phyloP scores from a whole-genome alignment of 495 filamentous ascomycete genomes.

The Aspergillus sclerotioniger region DNA sequence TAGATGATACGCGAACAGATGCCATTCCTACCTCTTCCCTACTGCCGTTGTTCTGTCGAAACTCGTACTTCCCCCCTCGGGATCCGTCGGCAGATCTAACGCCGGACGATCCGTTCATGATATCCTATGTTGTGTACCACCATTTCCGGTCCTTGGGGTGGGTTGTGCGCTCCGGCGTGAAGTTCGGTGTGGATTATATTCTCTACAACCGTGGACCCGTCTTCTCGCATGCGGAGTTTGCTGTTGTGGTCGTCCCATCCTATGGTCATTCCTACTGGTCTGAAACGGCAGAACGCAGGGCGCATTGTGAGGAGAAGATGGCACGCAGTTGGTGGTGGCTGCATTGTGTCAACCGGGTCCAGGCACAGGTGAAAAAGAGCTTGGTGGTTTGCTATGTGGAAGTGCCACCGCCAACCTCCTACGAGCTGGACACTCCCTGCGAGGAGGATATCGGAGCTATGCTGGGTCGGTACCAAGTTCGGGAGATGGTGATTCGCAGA shows the following conservation, averaged over 20 bases:
- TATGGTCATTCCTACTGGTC: slow-evolving; percentile 77
- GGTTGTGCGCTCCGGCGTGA: slow-evolving; percentile 91
- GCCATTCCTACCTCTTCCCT: slow-evolving; percentile 44
- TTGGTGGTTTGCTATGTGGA: slow-evolving; percentile 88
- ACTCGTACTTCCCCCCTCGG: slow-evolving; percentile 67
- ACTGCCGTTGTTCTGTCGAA: slow-evolving; percentile 61
- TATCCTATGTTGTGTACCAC: slow-evolving; percentile 87
- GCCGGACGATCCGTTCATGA: slow-evolving; percentile 79
- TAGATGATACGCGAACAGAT: slow-evolving; percentile 50
- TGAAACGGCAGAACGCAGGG: slow-evolving; percentile 46
- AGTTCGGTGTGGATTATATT: slow-evolving; percentile 91
- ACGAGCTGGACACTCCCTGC: slow-evolving; percentile 1
- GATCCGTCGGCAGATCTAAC: slow-evolving; percentile 33
- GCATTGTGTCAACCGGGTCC: slow-evolving; percentile 88
- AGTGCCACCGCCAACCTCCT: slow-evolving; percentile 65
- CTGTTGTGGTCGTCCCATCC: slow-evolving; percentile 75
- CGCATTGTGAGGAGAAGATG: slow-evolving; percentile 46
- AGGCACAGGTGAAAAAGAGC: slow-evolving; percentile 83
- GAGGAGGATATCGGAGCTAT: slow-evolving; percentile 56
- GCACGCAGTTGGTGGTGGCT: slow-evolving; percentile 83
- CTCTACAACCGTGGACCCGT: slow-evolving; percentile 94
- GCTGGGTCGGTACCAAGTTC: slow-evolving; percentile 69
- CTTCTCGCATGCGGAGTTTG: slow-evolving; percentile 92
- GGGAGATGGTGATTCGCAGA: slow-evolving; percentile 77
- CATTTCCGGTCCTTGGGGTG: slow-evolving; percentile 96